phyloP scores from a whole-genome alignment of 2,329 filamentous ascomycete genomes.

The Arthrobotrys entomopaga region DNA sequence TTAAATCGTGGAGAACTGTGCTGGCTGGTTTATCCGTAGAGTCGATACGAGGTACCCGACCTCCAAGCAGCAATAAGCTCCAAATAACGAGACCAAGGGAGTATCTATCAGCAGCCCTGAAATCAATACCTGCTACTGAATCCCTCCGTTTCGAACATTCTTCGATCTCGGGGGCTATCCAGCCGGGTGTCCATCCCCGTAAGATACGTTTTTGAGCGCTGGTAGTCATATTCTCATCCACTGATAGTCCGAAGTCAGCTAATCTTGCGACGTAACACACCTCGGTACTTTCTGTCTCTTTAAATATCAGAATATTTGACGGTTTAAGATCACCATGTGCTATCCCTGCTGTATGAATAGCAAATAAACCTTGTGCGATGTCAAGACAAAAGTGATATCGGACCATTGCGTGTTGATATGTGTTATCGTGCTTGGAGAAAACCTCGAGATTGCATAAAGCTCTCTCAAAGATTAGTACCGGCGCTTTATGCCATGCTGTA shows the following conservation, averaged over 20 bases:
- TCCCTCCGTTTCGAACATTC: conserved; percentile 12
- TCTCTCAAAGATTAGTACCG: conserved; percentile 26
- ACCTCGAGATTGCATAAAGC: conserved; percentile 11
- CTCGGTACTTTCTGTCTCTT: not conserved
- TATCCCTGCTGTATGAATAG: conserved; percentile 35
- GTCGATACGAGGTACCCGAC: not conserved
- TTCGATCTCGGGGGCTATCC: conserved; percentile 28
- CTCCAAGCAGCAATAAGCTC: conserved; percentile 10
- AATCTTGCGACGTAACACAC: conserved; percentile 49
- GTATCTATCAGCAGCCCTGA: conserved; percentile 13
- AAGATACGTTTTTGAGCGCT: conserved; percentile 7
- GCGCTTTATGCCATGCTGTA: conserved; percentile 2
- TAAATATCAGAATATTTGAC: conserved; percentile 53
- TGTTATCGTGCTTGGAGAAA: conserved; percentile 1
- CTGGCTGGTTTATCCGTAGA: not conserved
- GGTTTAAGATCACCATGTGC: conserved; percentile 55
- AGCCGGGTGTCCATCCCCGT: conserved; percentile 32
- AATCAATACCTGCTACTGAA: conserved; percentile 2
- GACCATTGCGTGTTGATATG: conserved; percentile 18
- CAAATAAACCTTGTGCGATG: conserved; percentile 29
- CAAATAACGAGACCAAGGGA: conserved; percentile 13
- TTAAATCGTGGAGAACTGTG: not conserved
- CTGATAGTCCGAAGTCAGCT: conserved; percentile 53
- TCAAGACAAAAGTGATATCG: conserved; percentile 39
- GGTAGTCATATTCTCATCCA: conserved; percentile 8